A percentile compares a stretch with the other conserved stretches of the same genome.
These are phyloP conservation scores for Boletellus ananiceps DNA, from an alignment of 768 basidiomycete species.

Conservation along the genomic window DNA sequence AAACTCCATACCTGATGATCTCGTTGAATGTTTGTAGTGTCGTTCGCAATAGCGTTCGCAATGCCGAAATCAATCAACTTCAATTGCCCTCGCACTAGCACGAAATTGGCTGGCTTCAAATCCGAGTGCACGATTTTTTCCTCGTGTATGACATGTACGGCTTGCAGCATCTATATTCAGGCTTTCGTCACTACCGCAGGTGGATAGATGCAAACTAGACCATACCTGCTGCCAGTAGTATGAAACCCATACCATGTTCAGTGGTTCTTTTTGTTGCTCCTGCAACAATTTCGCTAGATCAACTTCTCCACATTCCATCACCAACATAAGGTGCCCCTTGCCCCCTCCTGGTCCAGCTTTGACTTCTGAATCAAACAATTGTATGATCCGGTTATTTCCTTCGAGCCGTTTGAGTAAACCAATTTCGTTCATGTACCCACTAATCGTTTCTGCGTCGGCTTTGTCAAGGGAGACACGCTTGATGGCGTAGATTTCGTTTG, in stretches of 20 bases:
- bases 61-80: conserved; percentile 99
- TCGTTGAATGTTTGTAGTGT: conserved; percentile 96
- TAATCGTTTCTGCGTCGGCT: conserved; percentile 84
- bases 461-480: conserved; percentile 90
- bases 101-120: conserved; percentile 97
- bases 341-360: conserved; percentile 58
- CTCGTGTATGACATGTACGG: conserved; percentile 96
- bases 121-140: conserved; percentile 99
- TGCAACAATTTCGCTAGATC: conserved; percentile 81
- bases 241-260: conserved; percentile 92
- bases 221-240: conserved; percentile 96
- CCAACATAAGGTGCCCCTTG: conserved; percentile 74
- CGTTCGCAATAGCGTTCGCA: conserved; percentile 96
- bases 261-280: conserved; percentile 76
- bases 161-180: conserved; percentile 81
- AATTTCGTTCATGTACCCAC: conserved; percentile 95
- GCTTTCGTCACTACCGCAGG: neutral
- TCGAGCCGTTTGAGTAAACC: conserved; percentile 87
- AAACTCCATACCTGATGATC: conserved; percentile 73
- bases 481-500: conserved; percentile 80
- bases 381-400: conserved; percentile 89
- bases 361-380: conserved; percentile 86
- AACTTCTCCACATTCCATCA: conserved; percentile 97
- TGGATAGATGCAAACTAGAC: neutral
- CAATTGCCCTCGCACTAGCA: conserved; percentile 88